Base-by-base conservation (phyloP, 495 filamentous ascomycete species). In the Talaromyces trachyspermus region DNA sequence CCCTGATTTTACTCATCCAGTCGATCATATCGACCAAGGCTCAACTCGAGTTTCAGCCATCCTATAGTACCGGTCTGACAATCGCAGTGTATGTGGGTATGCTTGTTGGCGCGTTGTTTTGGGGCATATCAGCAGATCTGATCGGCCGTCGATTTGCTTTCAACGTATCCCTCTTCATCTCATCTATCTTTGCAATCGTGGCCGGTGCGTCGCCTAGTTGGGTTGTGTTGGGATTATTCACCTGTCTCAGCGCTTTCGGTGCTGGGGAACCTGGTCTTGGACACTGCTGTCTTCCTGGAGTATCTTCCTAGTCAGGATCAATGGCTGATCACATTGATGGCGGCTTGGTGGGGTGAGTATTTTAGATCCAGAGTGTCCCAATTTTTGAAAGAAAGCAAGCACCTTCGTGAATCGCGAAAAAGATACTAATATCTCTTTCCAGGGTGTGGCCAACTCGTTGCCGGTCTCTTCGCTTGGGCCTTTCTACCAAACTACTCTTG, bases 251-350 rank as follows among this genome's bases (percentile, higher is more conserved):
- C 24, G 72, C 71, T 1, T 74, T 75, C 46, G 75, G 67, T 60
- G 75, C 49, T 49, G 85, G 84, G 11, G 84, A 87, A 88, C 53
- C 60, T 86, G 37, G 75, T 84, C 2, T 58, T 88, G 22, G 83
- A 88, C 51, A 84, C 83, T 0, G 77, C 84, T 0, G 80, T 76
- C 0, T 74, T 76, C 39, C 50, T 78, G 22, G 73, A 78, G 49
- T 78, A 71, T 53, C 55, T 78, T 4, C 75, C 73, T 0, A 60
- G 59, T 32, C 58, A 62, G 14, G 30, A 70, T 10, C 66, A 73
- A 42, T 75, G 69, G 66, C 49, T 77, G 2, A 47, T 77, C 23
- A 76, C 70, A 7, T 52, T 72, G 8, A 68, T 76, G 64, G 71
- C 73, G 0, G 63, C 59, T 1, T 76, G 71, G 71, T 77, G 74